phyloP scores from a whole-genome alignment of 139 green algal species.

The Zygnema circumcarinatum region DNA sequence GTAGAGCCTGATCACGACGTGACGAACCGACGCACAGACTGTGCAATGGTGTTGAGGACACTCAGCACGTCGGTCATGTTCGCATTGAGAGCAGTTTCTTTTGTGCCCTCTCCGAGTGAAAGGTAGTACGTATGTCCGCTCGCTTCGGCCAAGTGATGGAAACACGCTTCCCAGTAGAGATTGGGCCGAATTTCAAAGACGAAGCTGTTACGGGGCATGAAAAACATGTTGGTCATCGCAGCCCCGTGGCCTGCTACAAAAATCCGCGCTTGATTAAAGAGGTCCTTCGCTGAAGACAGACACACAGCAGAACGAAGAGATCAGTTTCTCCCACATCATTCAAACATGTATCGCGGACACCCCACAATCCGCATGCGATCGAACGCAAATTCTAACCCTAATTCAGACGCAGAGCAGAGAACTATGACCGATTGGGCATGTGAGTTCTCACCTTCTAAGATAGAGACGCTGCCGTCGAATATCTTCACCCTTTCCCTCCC shows the following conservation, averaged over 20 bases:
- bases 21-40: too few species aligned
- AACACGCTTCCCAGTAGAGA: conserved; percentile 3
- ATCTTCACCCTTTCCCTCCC: neutral
- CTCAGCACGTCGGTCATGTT: neutral
- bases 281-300: neutral
- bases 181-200: conserved; percentile 30
- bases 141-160: neutral
- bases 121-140: conserved; percentile 19
- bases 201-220: conserved; percentile 18
- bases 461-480: conserved; percentile 5
- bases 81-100: neutral
- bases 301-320: too few species aligned
- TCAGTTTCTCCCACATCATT: too few species aligned
- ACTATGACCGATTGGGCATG: too few species aligned
- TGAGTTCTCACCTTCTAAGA: conserved; percentile 14
- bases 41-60: conserved; percentile 16
- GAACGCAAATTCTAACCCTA: too few species aligned
- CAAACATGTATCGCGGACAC: too few species aligned
- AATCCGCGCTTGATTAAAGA: conserved; percentile 10
- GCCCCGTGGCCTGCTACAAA: conserved; percentile 5
- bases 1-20: too few species aligned
- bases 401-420: too few species aligned
- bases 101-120: neutral
- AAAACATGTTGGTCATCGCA: conserved; percentile 24
- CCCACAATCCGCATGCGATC: too few species aligned